A percentile compares a stretch with the other conserved stretches of the same genome.
Evolutionary conservation across 768 basidiomycete species (phyloP).

Genomic region (Tephrocybe sp.): DNA sequence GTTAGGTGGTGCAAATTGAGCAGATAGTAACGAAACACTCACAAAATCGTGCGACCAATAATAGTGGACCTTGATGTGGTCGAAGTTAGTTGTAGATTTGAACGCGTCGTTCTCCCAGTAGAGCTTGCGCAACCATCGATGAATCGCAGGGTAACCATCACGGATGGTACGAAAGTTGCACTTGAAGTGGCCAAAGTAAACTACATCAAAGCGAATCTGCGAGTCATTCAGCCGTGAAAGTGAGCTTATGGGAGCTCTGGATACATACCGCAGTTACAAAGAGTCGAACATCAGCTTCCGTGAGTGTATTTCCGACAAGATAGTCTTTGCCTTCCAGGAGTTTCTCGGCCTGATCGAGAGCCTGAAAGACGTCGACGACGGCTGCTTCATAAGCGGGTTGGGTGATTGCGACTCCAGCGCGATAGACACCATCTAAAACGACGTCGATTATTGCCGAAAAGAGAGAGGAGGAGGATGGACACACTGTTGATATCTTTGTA

Average conservation of each 20-base stretch:
- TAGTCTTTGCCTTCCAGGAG: slow-evolving; percentile 79
- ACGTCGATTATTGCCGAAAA: not conserved
- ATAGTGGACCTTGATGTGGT: slow-evolving; percentile 80
- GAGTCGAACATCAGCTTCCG: slow-evolving; percentile 81
- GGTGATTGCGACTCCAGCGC: slow-evolving; percentile 78
- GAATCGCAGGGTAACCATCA: slow-evolving; percentile 80
- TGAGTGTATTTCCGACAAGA: slow-evolving; percentile 76
- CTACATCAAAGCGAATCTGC: slow-evolving; percentile 84
- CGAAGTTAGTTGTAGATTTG: slow-evolving; percentile 82
- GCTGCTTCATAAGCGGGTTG: slow-evolving; percentile 79
- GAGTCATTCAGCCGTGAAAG: not conserved
- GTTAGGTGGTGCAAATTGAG: no score
- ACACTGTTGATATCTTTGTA: slow-evolving; percentile 81
- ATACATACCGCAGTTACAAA: slow-evolving; percentile 84
- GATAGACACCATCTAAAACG: slow-evolving; percentile 77
- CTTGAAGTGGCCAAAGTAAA: slow-evolving; percentile 90
- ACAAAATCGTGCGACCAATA: slow-evolving; percentile 60
- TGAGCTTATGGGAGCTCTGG: not conserved
- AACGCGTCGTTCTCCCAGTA: slow-evolving; percentile 93
- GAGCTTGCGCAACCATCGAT: slow-evolving; percentile 78
- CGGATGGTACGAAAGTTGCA: slow-evolving; percentile 87
- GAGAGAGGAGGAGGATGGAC: slow-evolving; percentile 20
- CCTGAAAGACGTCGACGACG: slow-evolving; percentile 69
- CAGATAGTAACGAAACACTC: slow-evolving; percentile 1
- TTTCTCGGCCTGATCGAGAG: slow-evolving; percentile 79